Evolutionary conservation across 2,329 filamentous ascomycete species (phyloP).

Genomic region (Cercospora sesami): DNA sequence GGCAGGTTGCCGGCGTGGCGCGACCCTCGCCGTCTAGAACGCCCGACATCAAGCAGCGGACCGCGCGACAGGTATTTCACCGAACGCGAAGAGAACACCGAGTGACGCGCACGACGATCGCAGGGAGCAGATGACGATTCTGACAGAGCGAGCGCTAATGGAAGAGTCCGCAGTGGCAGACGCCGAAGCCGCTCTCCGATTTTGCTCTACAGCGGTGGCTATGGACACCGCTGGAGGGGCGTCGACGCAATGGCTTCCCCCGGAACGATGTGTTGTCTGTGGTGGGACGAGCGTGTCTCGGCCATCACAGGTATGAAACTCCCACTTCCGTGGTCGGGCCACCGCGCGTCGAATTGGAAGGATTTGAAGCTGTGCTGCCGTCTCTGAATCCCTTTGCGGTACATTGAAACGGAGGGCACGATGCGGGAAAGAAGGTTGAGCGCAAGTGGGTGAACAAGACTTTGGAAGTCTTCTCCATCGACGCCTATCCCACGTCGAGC

Average conservation of each 20-base stretch:
- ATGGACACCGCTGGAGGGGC: background rate
- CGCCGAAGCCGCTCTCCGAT: slow-evolving; percentile 29
- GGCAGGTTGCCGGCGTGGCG: background rate
- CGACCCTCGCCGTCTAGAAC: slow-evolving; percentile 14
- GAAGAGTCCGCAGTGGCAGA: slow-evolving; percentile 37
- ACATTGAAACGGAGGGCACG: background rate
- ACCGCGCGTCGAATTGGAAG: background rate
- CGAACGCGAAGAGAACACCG: slow-evolving; percentile 39
- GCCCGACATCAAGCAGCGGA: slow-evolving; percentile 4
- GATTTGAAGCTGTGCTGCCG: background rate
- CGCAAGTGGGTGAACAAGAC: background rate
- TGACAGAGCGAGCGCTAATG: slow-evolving; percentile 42
- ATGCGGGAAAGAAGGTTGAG: background rate
- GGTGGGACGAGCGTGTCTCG: background rate
- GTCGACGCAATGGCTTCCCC: background rate
- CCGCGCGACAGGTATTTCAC: slow-evolving; percentile 33
- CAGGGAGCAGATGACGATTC: slow-evolving; percentile 34
- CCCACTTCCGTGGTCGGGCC: background rate
- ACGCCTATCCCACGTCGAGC: background rate
- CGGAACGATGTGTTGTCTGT: background rate
- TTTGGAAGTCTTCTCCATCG: background rate
- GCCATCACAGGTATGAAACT: background rate
- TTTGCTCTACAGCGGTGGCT: background rate
- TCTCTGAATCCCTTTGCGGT: background rate
- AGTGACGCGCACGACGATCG: slow-evolving; percentile 39